These are phyloP conservation scores for Cryphonectria carpinicola DNA, from an alignment of 2,329 filamentous ascomycete genomes.

Conservation along the genomic window DNA sequence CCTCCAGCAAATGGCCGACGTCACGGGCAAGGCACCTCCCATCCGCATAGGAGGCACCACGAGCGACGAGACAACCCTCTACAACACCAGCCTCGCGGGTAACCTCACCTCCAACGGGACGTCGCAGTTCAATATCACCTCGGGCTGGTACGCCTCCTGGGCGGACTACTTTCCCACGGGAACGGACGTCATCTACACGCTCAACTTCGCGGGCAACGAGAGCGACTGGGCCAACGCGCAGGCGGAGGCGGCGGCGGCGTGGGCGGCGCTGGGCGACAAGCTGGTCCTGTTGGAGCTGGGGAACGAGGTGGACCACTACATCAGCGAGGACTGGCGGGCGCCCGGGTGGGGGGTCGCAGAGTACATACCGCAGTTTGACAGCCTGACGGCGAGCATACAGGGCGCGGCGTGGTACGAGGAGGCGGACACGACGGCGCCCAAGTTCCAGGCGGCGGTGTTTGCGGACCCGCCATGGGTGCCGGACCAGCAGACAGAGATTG, in stretches of 20 bases:
- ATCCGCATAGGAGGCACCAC: constrained; percentile 42
- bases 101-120: constrained; percentile 35
- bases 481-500: constrained; percentile 42
- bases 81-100: constrained; percentile 33
- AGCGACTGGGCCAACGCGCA: constrained; percentile 27
- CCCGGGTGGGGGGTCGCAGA: constrained; percentile 35
- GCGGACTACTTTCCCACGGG: constrained; percentile 38
- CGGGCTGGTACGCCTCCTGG: constrained; percentile 39
- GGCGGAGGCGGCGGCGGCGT: constrained; percentile 36
- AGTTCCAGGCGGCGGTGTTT: constrained; percentile 41
- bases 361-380: constrained; percentile 40
- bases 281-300: constrained; percentile 41
- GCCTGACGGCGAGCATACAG: constrained; percentile 38
- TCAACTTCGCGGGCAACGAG: constrained; percentile 39
- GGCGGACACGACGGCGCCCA: constrained; percentile 31
- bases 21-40: constrained; percentile 38
- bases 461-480: constrained; percentile 42
- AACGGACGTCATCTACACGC: constrained; percentile 40
- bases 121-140: constrained; percentile 39
- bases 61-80: constrained; percentile 40
- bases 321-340: constrained; percentile 40
- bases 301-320: constrained; percentile 44
- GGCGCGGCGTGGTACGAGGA: constrained; percentile 37
- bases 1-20: constrained; percentile 34
- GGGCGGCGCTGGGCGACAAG: constrained; percentile 35